Evolutionary conservation across 805 yeast genomes (phyloP).

Genomic region (Lipomyces kockii): DNA sequence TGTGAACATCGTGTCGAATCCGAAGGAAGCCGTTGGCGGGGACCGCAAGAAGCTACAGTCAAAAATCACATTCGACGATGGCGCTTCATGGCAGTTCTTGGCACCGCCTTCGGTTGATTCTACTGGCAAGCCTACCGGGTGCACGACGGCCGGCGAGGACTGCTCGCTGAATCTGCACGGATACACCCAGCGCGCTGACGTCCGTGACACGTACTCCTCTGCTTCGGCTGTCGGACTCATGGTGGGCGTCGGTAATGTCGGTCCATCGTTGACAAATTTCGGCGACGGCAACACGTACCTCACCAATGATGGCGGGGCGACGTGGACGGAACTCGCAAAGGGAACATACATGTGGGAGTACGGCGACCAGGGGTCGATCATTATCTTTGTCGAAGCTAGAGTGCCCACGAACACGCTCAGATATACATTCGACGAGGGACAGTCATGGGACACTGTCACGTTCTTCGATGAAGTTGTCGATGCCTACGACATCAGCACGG

Average conservation of each 20-base stretch:
- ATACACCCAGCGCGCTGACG: slow-evolving; percentile 82
- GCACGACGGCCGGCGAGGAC: slow-evolving; percentile 56
- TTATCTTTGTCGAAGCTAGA: slow-evolving; percentile 68
- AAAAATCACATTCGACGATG: slow-evolving; percentile 84
- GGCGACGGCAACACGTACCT: slow-evolving; percentile 71
- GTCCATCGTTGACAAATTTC: slow-evolving; percentile 56
- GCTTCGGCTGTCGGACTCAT: slow-evolving; percentile 87
- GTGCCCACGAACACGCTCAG: slow-evolving; percentile 61
- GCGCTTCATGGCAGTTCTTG: slow-evolving; percentile 79
- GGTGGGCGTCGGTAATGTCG: slow-evolving; percentile 94
- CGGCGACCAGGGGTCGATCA: slow-evolving; percentile 91
- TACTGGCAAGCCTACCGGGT: slow-evolving; percentile 59
- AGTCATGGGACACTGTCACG: slow-evolving; percentile 68
- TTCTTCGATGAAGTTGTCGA: slow-evolving; percentile 62
- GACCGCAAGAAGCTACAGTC: slow-evolving; percentile 64
- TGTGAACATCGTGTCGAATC: slow-evolving; percentile 69
- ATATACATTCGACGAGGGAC: slow-evolving; percentile 81
- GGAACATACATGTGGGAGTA: slow-evolving; percentile 91
- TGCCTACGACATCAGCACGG: slow-evolving; percentile 79
- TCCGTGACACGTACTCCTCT: slow-evolving; percentile 84
- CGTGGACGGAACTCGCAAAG: slow-evolving; percentile 79
- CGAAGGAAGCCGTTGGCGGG: slow-evolving; percentile 47
- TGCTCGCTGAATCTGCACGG: slow-evolving; percentile 90
- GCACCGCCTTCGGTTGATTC: slow-evolving; percentile 72
- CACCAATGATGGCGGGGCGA: slow-evolving; percentile 86